A percentile compares a stretch with the other conserved stretches of the same genome.
phyloP scores from a whole-genome alignment of 495 filamentous ascomycete species.

The Neurospora sp. region DNA sequence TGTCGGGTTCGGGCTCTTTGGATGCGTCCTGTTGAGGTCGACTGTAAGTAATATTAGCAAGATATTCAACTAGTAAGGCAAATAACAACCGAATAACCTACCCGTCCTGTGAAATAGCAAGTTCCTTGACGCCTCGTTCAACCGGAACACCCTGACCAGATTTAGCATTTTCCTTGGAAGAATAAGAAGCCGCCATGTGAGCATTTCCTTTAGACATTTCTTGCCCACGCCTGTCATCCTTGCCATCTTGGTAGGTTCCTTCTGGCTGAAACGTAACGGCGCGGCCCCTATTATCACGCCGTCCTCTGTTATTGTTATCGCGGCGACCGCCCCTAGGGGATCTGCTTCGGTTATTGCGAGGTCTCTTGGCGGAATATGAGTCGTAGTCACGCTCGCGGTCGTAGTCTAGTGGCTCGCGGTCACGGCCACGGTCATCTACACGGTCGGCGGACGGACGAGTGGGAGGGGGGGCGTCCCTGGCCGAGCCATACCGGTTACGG shows the following conservation, averaged over 20 bases:
- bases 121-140: constrained; percentile 33
- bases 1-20: constrained; percentile 19
- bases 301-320: constrained; percentile 23
- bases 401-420: constrained; percentile 2
- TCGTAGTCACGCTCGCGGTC: constrained; percentile 26
- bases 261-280: constrained; percentile 8
- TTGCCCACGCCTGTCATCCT: constrained; percentile 31
- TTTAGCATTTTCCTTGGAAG: constrained; percentile 57
- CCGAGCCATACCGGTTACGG: constrained; percentile 43
- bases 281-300: constrained; percentile 25
- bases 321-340: constrained; percentile 41
- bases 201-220: constrained; percentile 22
- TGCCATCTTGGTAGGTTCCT: constrained; percentile 31
- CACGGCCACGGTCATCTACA: constrained; percentile 12
- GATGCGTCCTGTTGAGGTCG: constrained; percentile 1
- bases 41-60: neutral
- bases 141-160: constrained; percentile 48
- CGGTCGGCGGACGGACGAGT: constrained; percentile 7
- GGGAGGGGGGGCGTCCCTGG: constrained; percentile 18
- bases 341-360: constrained; percentile 58
- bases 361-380: constrained; percentile 47
- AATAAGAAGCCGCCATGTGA: constrained; percentile 24
- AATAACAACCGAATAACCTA: neutral
- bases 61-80: constrained; percentile 1
- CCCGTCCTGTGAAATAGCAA: constrained; percentile 18